phyloP scores from a whole-genome alignment of 2,329 filamentous ascomycete genomes.

The Calonectria leucothoes region DNA sequence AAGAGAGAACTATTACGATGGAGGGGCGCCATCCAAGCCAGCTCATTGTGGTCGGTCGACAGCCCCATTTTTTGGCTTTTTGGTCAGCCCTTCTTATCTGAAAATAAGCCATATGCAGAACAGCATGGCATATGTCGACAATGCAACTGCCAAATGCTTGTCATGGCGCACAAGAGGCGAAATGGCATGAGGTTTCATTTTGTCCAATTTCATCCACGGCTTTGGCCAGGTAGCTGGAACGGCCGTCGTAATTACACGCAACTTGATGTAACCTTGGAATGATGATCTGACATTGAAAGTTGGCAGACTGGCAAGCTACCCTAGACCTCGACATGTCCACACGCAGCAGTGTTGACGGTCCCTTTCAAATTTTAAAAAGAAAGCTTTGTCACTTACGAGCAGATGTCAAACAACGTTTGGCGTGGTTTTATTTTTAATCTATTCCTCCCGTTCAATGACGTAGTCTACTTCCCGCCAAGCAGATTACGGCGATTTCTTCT shows the following conservation, averaged over 20 bases:
- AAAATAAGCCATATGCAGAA: conserved; percentile 17
- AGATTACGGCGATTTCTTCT: not conserved
- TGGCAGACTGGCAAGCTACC: not conserved
- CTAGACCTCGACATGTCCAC: not conserved
- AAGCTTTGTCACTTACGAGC: not conserved
- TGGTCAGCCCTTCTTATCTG: conserved; percentile 10
- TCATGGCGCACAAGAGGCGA: not conserved
- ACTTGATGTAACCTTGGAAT: too few relatives aligned
- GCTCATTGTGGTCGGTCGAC: not conserved
- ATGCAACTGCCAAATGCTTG: not conserved
- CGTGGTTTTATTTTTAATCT: not conserved
- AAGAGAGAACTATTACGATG: too few relatives aligned
- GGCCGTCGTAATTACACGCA: not conserved
- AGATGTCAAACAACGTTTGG: not conserved
- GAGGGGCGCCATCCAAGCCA: not conserved
- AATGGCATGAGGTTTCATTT: not conserved
- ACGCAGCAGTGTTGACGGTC: not conserved
- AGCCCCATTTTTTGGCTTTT: not conserved
- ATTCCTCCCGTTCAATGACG: too few relatives aligned
- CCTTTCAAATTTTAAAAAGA: not conserved
- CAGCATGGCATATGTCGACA: conserved; percentile 13
- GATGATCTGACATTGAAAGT: not conserved
- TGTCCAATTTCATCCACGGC: not conserved
- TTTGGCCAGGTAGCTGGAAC: not conserved
- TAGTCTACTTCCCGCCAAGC: not conserved